These are phyloP conservation scores for Jatropha curcas DNA, from an alignment of 345 rosid genomes.

Conservation along the genomic window DNA sequence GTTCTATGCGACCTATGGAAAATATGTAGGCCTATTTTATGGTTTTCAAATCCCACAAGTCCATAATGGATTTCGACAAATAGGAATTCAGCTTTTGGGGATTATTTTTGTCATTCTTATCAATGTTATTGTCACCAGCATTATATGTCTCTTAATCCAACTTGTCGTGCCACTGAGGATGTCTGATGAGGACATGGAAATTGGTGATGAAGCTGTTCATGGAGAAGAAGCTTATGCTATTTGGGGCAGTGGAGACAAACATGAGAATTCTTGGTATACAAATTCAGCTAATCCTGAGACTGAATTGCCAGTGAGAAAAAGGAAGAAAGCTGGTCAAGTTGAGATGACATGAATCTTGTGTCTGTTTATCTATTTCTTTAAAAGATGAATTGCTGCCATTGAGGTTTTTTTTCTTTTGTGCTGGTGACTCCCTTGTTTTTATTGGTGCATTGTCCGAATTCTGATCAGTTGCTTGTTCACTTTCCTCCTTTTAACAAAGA, in stretches of 20 bases:
- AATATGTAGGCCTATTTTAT: slow-evolving; percentile 41
- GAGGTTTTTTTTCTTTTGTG: too few species aligned
- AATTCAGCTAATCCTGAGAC: slow-evolving; percentile 12
- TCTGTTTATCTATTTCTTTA: too few species aligned
- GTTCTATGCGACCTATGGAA: slow-evolving; percentile 4
- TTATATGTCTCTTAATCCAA: slow-evolving; percentile 35
- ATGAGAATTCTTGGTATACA: slow-evolving; percentile 19
- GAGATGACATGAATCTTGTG: slow-evolving; percentile 7
- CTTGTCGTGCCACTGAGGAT: slow-evolving; percentile 40
- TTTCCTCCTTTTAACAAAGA: too few species aligned
- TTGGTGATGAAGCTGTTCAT: slow-evolving; percentile 45
- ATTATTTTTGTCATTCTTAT: slow-evolving; percentile 22
- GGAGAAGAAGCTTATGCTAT: slow-evolving; percentile 48
- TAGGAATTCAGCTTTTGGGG: slow-evolving; percentile 40
- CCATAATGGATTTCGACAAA: slow-evolving; percentile 33
- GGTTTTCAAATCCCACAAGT: slow-evolving; percentile 30
- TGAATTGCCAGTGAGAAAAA: slow-evolving; percentile 13
- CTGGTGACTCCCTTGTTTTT: too few species aligned
- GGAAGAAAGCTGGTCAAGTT: neutral
- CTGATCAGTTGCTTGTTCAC: too few species aligned
- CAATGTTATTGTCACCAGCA: slow-evolving; percentile 34
- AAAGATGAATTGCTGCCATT: too few species aligned
- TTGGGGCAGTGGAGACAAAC: slow-evolving; percentile 39
- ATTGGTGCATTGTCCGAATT: too few species aligned
- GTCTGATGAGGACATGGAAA: slow-evolving; percentile 51